Base-by-base conservation (phyloP, 2,329 filamentous ascomycete genomes). In the Diaporthe citrichinensis region DNA sequence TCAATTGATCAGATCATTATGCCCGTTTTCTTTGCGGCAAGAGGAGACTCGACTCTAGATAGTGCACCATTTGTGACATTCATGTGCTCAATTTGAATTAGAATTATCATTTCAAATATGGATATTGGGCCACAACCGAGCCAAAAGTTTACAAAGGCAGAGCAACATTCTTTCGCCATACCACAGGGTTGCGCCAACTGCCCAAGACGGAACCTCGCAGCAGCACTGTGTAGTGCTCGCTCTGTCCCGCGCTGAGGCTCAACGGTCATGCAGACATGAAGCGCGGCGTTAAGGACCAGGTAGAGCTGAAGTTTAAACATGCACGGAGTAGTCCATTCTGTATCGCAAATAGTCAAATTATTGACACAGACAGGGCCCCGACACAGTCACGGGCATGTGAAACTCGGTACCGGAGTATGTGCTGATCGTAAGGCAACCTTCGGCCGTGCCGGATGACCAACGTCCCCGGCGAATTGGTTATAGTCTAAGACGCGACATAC, bases 321-420 rank as follows among this genome's bases (percentile, higher is more conserved):
- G 31, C 31, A 53, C 12, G 31, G 12, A n/a, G 8, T 9, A 51
- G 46, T 17, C 31, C 20, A 36, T 34, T 53, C 23, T 17, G 28
- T 20, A 10, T 25, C 25, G 23, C 62, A 53, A 23, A 51, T 68
- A 23, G 23, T 53, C 20, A n/a, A 68, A 39, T 17, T 3, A 25
- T n/a, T 6, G 15, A 51, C 28, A 31, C 46, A 28, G 23, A 39
- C 31, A 53, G 20, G 20, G 23, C 31, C 46, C 46, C n/a, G 12
- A 25, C 9, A 28, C 46, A 20, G 31, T 14, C 49, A 68, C 14
- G 65, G 58, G 46, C n/a, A 53, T 20, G 6, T 68, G 62, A 68
- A 68, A 53, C 46, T 53, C 65, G 46, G 65, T 36, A 53, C 46
- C 44, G 23, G 44, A 68, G 23, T 25, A 31, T 53, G 34, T 51